Conservation (phyloP, 2,329 filamentous ascomycete genomes). For the Cercospora sp. region DNA sequence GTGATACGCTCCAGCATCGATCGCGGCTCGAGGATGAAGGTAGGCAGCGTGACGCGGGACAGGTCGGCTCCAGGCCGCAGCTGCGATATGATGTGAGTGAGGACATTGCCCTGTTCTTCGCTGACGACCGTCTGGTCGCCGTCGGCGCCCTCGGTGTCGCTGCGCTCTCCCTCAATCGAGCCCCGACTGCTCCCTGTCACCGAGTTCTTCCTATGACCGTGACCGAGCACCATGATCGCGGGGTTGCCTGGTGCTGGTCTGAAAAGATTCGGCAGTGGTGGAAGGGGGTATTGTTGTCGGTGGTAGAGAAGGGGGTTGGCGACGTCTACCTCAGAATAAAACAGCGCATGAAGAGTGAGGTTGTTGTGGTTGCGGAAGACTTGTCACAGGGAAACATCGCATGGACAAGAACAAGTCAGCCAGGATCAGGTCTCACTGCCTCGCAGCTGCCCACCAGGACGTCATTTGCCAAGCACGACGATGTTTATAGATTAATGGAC, state of each 20-base stretch:
- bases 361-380: background rate
- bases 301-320: background rate
- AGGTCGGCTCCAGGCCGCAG: conserved; percentile 92
- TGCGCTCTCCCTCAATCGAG: conserved; percentile 45
- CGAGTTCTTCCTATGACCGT: conserved; percentile 52
- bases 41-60: conserved; percentile 89
- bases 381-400: conserved; percentile 2
- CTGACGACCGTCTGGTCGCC: conserved; percentile 73
- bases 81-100: conserved; percentile 96
- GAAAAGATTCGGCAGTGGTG: conserved; percentile 6
- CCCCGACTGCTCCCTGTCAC: conserved; percentile 44
- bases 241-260: background rate
- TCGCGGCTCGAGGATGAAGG: conserved; percentile 94
- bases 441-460: conserved; percentile 6
- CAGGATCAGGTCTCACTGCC: conserved; percentile 1
- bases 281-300: background rate
- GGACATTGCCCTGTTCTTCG: conserved; percentile 92
- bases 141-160: conserved; percentile 40
- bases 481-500: background rate
- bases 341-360: background rate
- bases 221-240: conserved; percentile 50
- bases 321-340: background rate
- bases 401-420: conserved; percentile 1
- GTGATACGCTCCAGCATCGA: conserved; percentile 99
- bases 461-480: conserved; percentile 3